phyloP scores from a whole-genome alignment of 768 basidiomycete species.

The Lactifluus volemus region DNA sequence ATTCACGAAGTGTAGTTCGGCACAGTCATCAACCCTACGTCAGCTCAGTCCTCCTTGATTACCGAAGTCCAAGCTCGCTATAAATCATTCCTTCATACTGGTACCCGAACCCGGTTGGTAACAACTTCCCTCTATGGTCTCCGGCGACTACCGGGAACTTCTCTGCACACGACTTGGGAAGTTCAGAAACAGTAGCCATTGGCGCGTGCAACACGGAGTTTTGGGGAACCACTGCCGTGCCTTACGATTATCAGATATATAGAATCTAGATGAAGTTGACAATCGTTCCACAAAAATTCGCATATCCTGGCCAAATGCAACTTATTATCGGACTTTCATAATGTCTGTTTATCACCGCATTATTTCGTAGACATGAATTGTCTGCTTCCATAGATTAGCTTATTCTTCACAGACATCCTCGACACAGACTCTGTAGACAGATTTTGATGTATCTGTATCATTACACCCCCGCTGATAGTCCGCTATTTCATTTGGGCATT shows the following conservation, averaged over 20 bases:
- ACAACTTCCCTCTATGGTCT: conserved; percentile 41
- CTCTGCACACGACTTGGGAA: conserved; percentile 54
- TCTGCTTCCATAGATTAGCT: neutral
- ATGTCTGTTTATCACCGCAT: neutral
- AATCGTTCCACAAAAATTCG: neutral
- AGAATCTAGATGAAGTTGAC: conserved; percentile 4
- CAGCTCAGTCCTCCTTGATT: conserved; percentile 49
- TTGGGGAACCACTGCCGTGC: conserved; percentile 50
- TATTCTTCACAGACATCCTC: neutral
- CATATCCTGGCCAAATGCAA: neutral
- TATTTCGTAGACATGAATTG: neutral
- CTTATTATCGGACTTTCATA: neutral
- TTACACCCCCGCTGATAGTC: neutral
- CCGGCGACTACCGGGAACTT: conserved; percentile 43
- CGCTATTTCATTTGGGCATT: neutral
- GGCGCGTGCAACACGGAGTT: conserved; percentile 58
- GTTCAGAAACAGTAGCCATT: conserved; percentile 38
- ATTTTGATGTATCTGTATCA: neutral
- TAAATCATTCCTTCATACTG: conserved; percentile 51
- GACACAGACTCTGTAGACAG: neutral
- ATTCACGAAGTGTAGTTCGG: conserved; percentile 32
- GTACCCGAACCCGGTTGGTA: conserved; percentile 50
- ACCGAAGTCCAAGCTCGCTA: conserved; percentile 65
- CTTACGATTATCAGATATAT: conserved; percentile 66
- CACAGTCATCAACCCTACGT: conserved; percentile 45